Evolutionary conservation across 176 grass and related monocot genomes (phyloP).

Genomic region (Carex littledalei): DNA sequence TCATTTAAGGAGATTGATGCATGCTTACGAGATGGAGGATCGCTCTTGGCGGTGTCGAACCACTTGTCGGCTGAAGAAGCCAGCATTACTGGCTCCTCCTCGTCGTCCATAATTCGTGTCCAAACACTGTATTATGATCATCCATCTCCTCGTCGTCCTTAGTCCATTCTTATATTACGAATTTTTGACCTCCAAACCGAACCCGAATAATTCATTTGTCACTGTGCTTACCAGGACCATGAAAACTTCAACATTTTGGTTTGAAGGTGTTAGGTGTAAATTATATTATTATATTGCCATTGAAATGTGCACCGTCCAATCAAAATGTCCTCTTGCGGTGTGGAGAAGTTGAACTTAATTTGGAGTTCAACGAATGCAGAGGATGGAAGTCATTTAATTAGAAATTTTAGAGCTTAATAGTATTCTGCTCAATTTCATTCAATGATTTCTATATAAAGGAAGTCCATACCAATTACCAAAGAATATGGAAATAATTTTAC

Average conservation of each 20-base stretch:
- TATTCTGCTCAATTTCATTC: too few species aligned
- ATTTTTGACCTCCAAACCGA: too few species aligned
- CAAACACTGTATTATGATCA: too few species aligned
- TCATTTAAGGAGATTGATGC: neutral
- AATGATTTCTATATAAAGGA: too few species aligned
- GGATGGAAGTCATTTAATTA: neutral
- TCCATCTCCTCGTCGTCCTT: neutral
- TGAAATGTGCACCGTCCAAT: neutral
- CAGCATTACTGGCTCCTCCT: slow-evolving; percentile 39
- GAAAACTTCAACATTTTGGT: neutral
- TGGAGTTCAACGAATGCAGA: neutral
- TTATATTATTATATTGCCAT: neutral
- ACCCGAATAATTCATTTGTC: too few species aligned
- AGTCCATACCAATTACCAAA: too few species aligned
- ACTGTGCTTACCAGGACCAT: too few species aligned
- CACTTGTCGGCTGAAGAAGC: slow-evolving; percentile 51
- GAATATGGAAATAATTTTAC: too few species aligned
- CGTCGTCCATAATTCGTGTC: neutral
- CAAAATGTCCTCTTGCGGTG: neutral
- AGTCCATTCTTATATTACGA: too few species aligned
- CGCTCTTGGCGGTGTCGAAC: slow-evolving; percentile 51
- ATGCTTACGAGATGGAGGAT: slow-evolving; percentile 57
- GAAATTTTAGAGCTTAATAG: neutral
- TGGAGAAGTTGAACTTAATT: neutral
- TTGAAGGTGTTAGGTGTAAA: neutral